phyloP scores from a whole-genome alignment of 768 basidiomycete species.

The Rhodocollybia butyracea region DNA sequence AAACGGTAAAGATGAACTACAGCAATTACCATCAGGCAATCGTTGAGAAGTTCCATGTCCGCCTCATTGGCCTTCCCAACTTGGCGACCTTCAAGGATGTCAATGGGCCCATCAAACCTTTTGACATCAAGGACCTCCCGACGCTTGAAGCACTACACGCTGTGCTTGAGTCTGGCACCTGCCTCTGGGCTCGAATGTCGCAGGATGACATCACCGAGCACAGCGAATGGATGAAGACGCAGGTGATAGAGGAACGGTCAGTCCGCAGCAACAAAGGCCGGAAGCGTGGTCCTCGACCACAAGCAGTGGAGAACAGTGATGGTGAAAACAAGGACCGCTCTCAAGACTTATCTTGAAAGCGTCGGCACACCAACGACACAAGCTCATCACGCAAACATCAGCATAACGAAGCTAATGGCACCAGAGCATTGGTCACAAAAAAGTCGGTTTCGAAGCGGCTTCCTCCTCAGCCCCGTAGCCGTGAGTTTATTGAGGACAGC shows the following conservation, averaged over 20 bases:
- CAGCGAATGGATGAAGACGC: background rate
- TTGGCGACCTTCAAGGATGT: too few relatives aligned
- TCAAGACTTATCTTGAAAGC: too few relatives aligned
- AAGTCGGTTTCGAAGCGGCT: background rate
- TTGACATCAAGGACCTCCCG: background rate
- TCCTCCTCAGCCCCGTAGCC: background rate
- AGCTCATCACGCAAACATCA: too few relatives aligned
- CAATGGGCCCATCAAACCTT: background rate
- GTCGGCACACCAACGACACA: too few relatives aligned
- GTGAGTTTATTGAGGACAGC: background rate
- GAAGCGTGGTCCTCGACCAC: background rate
- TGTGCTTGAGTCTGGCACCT: background rate
- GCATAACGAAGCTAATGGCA: too few relatives aligned
- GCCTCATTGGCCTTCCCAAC: conserved; percentile 15
- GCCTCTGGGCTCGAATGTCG: background rate
- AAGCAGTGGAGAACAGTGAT: background rate
- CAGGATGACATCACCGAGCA: background rate
- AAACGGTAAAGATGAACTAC: conserved; percentile 13
- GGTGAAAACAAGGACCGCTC: background rate
- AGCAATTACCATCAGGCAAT: conserved; percentile 12
- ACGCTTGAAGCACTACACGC: background rate
- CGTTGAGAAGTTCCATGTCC: conserved; percentile 9
- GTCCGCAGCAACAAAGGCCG: background rate
- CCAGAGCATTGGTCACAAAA: background rate
- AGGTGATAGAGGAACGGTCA: background rate